Evolutionary conservation across 208 protist species (phyloP).

Genomic region (Trypanosoma avium): DNA sequence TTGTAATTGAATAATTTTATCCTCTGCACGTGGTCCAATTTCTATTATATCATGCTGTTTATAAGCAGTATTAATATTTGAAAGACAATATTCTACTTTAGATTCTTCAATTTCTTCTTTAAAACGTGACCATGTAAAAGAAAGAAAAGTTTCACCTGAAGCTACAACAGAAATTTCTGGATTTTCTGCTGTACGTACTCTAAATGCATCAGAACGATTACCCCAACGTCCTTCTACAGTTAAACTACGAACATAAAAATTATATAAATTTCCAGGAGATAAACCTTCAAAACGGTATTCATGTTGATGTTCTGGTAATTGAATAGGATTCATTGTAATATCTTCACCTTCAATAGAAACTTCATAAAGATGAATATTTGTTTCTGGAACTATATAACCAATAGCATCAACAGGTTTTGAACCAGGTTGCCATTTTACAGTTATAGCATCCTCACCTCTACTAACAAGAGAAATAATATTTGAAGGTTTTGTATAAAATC

Average conservation of each 20-base stretch:
- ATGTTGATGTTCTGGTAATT: conserved; percentile 31
- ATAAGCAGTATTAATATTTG: conserved; percentile 48
- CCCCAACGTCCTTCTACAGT: conserved; percentile 74
- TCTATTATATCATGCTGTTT: conserved; percentile 40
- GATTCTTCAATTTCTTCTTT: conserved; percentile 43
- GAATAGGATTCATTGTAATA: conserved; percentile 16
- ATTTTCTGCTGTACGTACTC: conserved; percentile 59
- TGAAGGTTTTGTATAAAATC: conserved; percentile 76
- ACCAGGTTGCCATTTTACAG: conserved; percentile 55
- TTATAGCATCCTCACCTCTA: conserved; percentile 83
- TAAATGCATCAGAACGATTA: conserved; percentile 53
- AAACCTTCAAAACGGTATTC: conserved; percentile 58
- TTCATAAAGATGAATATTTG: conserved; percentile 46
- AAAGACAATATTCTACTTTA: conserved; percentile 74
- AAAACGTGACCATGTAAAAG: conserved; percentile 67
- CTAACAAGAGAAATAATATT: conserved; percentile 50
- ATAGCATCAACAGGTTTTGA: conserved; percentile 29
- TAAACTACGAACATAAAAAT: conserved; percentile 67
- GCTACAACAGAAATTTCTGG: conserved; percentile 48
- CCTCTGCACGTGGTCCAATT: conserved; percentile 30
- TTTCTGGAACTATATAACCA: conserved; percentile 49
- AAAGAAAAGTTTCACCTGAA: conserved; percentile 80
- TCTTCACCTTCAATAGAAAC: conserved; percentile 48
- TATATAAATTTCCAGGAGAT: conserved; percentile 68
- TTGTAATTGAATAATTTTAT: conserved; percentile 65